Percentiles rank a stretch among this genome's conserved stretches.
Conservation (phyloP, 2,329 filamentous ascomycete species). For the Diaporthe ampelina region DNA sequence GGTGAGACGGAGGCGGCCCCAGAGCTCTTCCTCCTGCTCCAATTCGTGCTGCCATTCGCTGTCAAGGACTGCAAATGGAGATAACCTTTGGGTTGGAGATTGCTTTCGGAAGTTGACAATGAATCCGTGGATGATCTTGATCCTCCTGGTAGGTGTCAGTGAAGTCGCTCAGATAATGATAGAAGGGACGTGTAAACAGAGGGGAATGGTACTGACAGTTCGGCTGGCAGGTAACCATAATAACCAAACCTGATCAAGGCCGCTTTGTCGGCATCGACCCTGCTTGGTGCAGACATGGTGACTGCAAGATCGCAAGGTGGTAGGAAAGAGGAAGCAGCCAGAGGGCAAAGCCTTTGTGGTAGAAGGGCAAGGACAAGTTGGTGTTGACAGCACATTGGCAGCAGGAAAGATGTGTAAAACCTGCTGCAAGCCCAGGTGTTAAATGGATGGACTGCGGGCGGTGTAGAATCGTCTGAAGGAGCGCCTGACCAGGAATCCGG, state of each 20-base stretch:
- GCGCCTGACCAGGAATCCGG: neutral
- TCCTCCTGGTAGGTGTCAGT: neutral
- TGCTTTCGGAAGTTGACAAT: no score
- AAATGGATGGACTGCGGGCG: neutral
- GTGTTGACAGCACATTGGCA: rapidly evolving
- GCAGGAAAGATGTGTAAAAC: no score
- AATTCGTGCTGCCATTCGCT: constrained; percentile 5
- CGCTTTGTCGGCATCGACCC: neutral
- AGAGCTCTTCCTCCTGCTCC: neutral
- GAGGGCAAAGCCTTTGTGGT: no score
- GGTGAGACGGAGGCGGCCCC: neutral
- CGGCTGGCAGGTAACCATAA: neutral
- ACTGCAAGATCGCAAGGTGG: neutral
- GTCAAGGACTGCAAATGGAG: neutral
- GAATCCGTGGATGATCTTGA: neutral
- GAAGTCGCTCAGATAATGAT: no score
- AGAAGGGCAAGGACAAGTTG: neutral
- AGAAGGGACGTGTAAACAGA: no score
- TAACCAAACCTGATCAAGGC: no score
- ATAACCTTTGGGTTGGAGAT: no score
- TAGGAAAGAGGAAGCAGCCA: neutral
- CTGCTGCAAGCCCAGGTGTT: neutral
- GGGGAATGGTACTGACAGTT: neutral
- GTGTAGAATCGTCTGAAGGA: neutral
- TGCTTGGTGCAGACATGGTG: neutral